Evolutionary conservation across 176 grass and related monocot genomes (phyloP).

Genomic region (Dactylis glomerata): DNA sequence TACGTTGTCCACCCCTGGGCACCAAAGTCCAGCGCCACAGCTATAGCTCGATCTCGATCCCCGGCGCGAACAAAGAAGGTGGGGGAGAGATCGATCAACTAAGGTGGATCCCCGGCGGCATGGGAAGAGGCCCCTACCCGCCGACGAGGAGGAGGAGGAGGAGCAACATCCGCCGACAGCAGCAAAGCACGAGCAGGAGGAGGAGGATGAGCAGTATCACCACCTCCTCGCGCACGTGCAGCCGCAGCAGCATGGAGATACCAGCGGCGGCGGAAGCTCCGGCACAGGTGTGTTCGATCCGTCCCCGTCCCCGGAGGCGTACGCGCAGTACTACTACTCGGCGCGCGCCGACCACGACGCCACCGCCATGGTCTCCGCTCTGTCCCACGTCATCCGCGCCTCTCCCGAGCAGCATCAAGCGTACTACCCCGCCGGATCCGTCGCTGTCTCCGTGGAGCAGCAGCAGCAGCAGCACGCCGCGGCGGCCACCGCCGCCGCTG

Average conservation of each 20-base stretch:
- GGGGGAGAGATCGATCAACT: constrained; percentile 10
- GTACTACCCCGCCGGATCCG: constrained; percentile 6
- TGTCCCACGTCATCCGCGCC: constrained; percentile 75
- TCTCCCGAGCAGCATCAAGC: constrained; percentile 25
- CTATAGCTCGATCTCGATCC: not conserved
- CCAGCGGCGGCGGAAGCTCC: not conserved
- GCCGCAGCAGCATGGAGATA: not conserved
- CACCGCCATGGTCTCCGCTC: constrained; percentile 84
- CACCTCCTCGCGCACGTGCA: not conserved
- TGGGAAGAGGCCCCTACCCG: constrained; percentile 88
- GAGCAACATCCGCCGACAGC: not conserved
- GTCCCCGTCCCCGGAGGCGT: constrained; percentile 21
- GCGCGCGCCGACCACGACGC: constrained; percentile 73
- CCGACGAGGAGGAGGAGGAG: constrained; percentile 51
- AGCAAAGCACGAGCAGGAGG: constrained; percentile 36
- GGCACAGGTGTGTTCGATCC: not conserved
- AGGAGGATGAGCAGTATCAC: constrained; percentile 18
- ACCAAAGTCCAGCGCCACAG: constrained; percentile 21
- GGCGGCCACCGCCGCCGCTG: not conserved
- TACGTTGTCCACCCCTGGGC: not conserved
- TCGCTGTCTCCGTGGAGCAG: not conserved
- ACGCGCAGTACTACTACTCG: constrained; percentile 62
- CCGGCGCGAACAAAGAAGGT: not conserved
- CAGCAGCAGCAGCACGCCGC: constrained; percentile 5
- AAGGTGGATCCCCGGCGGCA: constrained; percentile 81